Base-by-base conservation (phyloP, 352 stramenopile genomes). In the Phytophthora hibernalis region DNA sequence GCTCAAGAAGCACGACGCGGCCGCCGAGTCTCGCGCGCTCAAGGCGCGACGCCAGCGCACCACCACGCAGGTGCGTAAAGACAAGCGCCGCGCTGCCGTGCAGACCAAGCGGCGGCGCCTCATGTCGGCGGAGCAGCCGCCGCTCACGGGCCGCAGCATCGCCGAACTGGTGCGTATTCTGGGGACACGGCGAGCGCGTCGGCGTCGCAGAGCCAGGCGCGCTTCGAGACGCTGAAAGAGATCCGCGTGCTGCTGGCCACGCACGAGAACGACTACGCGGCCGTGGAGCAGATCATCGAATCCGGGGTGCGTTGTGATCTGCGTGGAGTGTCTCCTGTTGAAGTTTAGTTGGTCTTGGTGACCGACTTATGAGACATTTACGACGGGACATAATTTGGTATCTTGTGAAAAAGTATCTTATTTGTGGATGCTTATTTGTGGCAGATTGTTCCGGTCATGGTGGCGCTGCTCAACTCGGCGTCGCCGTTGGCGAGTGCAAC, bases 1-100 rank as follows among this genome's bases (percentile, higher is more conserved):
- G 66, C 84, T 92, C 55, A 90, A 91, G 77, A 91, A 92, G 72
- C 84, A 92, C 75, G 80, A 92, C 65, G 72, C 73, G 2, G 56
- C 79, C 16, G 77, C 75, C 37, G 81, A 88, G 54, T 90, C 82
- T 6, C 82, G 82, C 45, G 74, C 82, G 50, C 74, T 79, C 53
- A 92, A 92, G 62, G 80, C 80, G 54, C 82, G 80, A 16, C 77
- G 82, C 47, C 64, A 86, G 50, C 84, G 84, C 65, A 76, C 78
- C n/a, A 85, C 72, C 38, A 82, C 73, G 52, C 80, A 92, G 57
- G 79, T 92, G 54, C 82, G 84, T 55, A 92, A 92, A 68, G 82
- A 91, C 68, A 92, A 91, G 61, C 82, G 82, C 0, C 80, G 75
- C 65, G 67, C 81, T 16, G 73, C 74, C 38, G 74, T 92, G 61